Base-by-base conservation (phyloP, 768 basidiomycete species). In the Collybiopsis luxurians region DNA sequence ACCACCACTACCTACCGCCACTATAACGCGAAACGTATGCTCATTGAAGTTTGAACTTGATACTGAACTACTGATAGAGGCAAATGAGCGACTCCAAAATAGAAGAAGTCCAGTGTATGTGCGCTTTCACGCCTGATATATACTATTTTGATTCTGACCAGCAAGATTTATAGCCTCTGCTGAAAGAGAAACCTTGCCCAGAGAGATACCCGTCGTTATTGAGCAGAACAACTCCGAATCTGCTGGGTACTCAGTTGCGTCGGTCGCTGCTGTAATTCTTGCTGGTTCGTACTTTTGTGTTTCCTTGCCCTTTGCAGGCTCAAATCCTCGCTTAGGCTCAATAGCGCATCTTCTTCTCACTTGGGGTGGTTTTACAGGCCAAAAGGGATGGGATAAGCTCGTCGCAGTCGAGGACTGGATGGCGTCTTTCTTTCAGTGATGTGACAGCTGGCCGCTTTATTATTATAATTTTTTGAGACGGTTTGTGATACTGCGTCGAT, bases 311-410 rank as follows among this genome's bases (percentile, higher is more conserved):
- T 5, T 13, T 39, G 6, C 38, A 12, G 15, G 23, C 24, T 23
- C 34, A 24, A 19, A 15, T 2, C 15, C 4, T 26, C 24, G 2
- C 19, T 21, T 34, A 55, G 54, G 40, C 13, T 55, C 54, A 6
- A 55, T 55, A 46, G 54, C 44, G 9, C 54, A 55, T 26, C 36
- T 55, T 7, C 26, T 12, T 34, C 45, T 55, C 15, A 55, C 54
- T 34, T 42, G 26, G 26, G 54, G 54, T 19, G 54, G 54, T 2
- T 55, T 55, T 24, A 55, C 54, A 1, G 54, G 54, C 13, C 44
- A 55, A 45, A 45, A 36, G 7, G 54, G 54, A 10, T 55, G 54
- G 54, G 36, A 46, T 38, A 55, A 55, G 43, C 43, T 55, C 5
- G 24, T 55, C 13, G 31, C 31, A 17, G 44, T 55, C 30, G 44